Percentiles rank a stretch among this genome's conserved stretches.
phyloP scores from a whole-genome alignment of 2,329 filamentous ascomycete genomes.

The Fusarium sambucinum region DNA sequence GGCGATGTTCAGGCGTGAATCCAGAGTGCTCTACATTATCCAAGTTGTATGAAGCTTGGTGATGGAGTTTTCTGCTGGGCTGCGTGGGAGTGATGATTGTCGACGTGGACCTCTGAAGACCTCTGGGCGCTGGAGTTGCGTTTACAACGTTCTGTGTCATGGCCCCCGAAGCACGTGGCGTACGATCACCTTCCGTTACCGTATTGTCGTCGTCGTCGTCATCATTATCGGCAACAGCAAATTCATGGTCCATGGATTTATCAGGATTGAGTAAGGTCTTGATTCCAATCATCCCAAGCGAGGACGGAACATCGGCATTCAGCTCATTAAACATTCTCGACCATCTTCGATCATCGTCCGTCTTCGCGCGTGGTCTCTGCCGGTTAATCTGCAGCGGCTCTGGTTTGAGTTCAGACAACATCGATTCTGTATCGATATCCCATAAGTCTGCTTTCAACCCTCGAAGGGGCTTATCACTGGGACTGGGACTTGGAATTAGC shows the following conservation, averaged over 20 bases:
- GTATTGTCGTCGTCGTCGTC: not conserved
- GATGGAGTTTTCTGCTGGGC: slow-evolving; percentile 18
- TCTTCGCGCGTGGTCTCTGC: slow-evolving; percentile 12
- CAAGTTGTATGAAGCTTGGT: slow-evolving; percentile 28
- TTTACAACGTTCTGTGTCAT: slow-evolving; percentile 4
- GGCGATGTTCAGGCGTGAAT: slow-evolving; percentile 39
- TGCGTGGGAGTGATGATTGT: slow-evolving; percentile 41
- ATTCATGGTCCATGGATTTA: not conserved
- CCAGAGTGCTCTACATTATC: slow-evolving; percentile 34
- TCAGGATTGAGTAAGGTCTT: not conserved
- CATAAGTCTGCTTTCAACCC: slow-evolving; percentile 44
- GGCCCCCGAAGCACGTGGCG: slow-evolving; percentile 5
- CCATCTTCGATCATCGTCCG: slow-evolving; percentile 23
- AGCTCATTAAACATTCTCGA: slow-evolving; percentile 30
- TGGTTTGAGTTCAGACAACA: slow-evolving; percentile 42
- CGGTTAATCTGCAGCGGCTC: slow-evolving; percentile 43
- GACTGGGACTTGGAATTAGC: slow-evolving; percentile 36
- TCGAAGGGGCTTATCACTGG: slow-evolving; percentile 20
- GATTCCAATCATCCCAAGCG: slow-evolving; percentile 18
- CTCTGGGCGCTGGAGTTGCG: slow-evolving; percentile 4
- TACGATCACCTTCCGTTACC: slow-evolving; percentile 13
- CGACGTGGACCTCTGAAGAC: slow-evolving; percentile 32
- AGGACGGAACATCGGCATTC: slow-evolving; percentile 7
- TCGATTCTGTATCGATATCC: slow-evolving; percentile 32
- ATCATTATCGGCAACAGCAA: not conserved